A percentile compares a stretch with the other conserved stretches of the same genome.
These are phyloP conservation scores for Solanum chmielewskii DNA, from an alignment of 257 asterid genomes.

Conservation along the genomic window DNA sequence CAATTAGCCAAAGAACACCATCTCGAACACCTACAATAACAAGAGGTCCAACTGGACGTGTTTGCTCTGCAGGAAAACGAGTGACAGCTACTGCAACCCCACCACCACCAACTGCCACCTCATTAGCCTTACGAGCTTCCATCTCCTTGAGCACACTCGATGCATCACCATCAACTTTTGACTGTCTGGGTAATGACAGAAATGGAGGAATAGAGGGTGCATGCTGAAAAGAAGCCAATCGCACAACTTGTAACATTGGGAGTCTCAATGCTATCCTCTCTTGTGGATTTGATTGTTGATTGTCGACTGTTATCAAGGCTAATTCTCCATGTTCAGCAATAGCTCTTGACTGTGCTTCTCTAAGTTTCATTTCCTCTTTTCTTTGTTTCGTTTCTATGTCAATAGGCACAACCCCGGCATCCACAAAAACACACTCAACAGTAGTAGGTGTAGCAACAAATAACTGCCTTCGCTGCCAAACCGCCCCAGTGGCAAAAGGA, in stretches of 20 bases:
- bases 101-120: slow-evolving; percentile 93
- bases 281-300: slow-evolving; percentile 45
- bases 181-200: slow-evolving; percentile 69
- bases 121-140: slow-evolving; percentile 69
- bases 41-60: slow-evolving; percentile 93
- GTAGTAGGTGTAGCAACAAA: slow-evolving; percentile 97
- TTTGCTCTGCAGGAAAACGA: slow-evolving; percentile 95
- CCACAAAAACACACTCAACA: slow-evolving; percentile 93
- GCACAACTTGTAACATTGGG: slow-evolving; percentile 92
- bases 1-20: slow-evolving; percentile 93
- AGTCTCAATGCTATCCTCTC: slow-evolving; percentile 81
- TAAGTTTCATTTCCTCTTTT: slow-evolving; percentile 70
- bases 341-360: slow-evolving; percentile 70
- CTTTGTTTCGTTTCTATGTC: slow-evolving; percentile 72
- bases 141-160: slow-evolving; percentile 45
- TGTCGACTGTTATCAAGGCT: slow-evolving; percentile 77
- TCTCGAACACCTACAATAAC: slow-evolving; percentile 85
- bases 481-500: slow-evolving; percentile 92
- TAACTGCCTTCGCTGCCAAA: slow-evolving; percentile 96
- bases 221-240: slow-evolving; percentile 92
- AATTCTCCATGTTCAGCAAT: slow-evolving; percentile 86
- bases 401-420: slow-evolving; percentile 79
- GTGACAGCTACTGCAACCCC: slow-evolving; percentile 97
- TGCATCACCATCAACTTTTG: slow-evolving; percentile 58
- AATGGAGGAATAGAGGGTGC: slow-evolving; percentile 96